Evolutionary conservation across 1,284 basidiomycete genomes (phyloP).

Genomic region (Inonotus hispidus): DNA sequence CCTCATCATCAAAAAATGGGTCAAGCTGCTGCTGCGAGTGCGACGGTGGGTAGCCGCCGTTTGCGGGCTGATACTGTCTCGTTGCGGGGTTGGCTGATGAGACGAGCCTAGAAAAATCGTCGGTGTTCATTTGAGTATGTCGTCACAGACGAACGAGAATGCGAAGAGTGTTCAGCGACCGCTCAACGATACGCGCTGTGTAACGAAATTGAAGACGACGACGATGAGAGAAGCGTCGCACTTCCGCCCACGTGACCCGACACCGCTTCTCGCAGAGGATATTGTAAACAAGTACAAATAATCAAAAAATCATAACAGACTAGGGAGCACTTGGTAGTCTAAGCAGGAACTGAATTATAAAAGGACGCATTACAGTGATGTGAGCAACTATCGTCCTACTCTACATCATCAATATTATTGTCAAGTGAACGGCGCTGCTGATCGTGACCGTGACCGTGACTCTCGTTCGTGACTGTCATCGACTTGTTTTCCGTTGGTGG

Average conservation of each 20-base stretch:
- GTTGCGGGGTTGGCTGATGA: constrained; percentile 67
- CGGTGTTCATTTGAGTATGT: constrained; percentile 42
- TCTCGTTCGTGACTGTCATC: background rate
- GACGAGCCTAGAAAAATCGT: constrained; percentile 72
- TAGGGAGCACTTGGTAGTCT: too few relatives aligned
- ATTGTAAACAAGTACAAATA: background rate
- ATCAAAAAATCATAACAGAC: background rate
- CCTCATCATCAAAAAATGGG: constrained; percentile 80
- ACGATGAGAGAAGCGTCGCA: constrained; percentile 3
- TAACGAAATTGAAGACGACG: background rate
- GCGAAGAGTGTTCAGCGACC: background rate
- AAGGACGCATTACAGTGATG: too few relatives aligned
- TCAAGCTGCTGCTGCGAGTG: constrained; percentile 50
- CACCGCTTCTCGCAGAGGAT: background rate
- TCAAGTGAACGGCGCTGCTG: too few relatives aligned
- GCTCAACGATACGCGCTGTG: background rate
- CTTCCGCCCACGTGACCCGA: background rate
- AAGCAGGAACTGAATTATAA: too few relatives aligned
- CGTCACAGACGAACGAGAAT: constrained; percentile 4
- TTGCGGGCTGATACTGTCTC: constrained; percentile 46
- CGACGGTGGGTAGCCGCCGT: constrained; percentile 51
- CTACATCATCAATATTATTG: background rate
- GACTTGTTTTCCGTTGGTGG: background rate
- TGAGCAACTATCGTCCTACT: too few relatives aligned
- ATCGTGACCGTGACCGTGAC: background rate